phyloP scores from a whole-genome alignment of 2,329 filamentous ascomycete genomes.

The Curvularia spicifera region DNA sequence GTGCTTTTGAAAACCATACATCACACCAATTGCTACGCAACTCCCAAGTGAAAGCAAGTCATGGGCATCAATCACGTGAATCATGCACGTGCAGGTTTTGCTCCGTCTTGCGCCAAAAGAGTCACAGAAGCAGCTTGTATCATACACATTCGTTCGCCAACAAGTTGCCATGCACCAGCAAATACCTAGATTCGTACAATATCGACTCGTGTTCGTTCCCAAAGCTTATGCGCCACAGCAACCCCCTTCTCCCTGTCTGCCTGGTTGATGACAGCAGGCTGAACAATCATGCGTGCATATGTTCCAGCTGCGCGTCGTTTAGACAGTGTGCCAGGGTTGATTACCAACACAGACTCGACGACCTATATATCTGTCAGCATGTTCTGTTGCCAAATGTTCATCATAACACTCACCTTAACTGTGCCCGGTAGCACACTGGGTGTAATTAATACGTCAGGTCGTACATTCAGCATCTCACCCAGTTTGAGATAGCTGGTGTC shows the following conservation, averaged over 20 bases:
- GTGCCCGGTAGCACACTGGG: constrained; percentile 86
- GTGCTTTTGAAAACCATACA: background rate
- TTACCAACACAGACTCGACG: constrained; percentile 83
- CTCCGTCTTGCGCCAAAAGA: background rate
- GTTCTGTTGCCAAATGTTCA: background rate
- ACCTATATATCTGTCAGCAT: constrained; percentile 63
- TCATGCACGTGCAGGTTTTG: background rate
- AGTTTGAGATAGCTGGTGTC: constrained; percentile 86
- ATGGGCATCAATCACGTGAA: background rate
- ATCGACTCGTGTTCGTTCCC: constrained; percentile 83
- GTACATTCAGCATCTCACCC: constrained; percentile 86
- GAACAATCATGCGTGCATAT: constrained; percentile 78
- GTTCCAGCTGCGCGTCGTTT: constrained; percentile 86
- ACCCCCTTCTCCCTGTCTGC: constrained; percentile 64
- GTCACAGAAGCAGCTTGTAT: background rate
- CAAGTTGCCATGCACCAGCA: background rate
- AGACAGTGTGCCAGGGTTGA: constrained; percentile 88
- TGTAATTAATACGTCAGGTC: constrained; percentile 82
- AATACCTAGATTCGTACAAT: constrained; percentile 71
- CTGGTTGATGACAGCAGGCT: constrained; percentile 66
- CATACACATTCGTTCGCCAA: background rate
- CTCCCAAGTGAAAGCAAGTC: background rate
- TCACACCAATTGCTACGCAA: background rate
- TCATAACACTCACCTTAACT: constrained; percentile 69
- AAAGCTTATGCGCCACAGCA: constrained; percentile 73